Evolutionary conservation across 805 yeast species (phyloP), one percentile per base, ranked within the genome.

Genomic region (Ogataea wickerhamii): DNA sequence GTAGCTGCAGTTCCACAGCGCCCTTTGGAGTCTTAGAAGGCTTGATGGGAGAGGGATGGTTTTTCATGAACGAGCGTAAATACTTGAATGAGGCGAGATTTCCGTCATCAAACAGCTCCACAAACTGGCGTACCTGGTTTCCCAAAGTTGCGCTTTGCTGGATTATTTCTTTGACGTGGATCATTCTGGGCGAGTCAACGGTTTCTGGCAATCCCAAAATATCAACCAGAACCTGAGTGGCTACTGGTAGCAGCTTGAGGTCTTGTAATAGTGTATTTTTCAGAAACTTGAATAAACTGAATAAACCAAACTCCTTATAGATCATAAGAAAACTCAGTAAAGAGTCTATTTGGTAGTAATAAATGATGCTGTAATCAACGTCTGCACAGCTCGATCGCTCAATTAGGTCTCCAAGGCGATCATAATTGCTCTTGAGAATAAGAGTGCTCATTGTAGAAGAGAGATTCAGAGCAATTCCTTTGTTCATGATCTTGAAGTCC

Each of bases 221-320:
- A 20, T 49, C 48, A 0, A 58, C 42, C 12, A 61, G 32, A 2
- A 57, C 30, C 17, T 37, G 34, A 4, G 64, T 38, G 6, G 56
- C 47, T 18, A 52, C 41, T 3, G 48, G 43, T n/a, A 55, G 45
- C 28, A 73, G 34, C 3, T 44, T 45, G 32, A 70, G 38, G 42
- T 67, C 69, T 13, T 51, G 55, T 7, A 50, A 36, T 19, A 72
- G 62, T 7, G 63, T 40, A 13, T 51, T 49, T 11, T 51, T 48
- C 8, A 61, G 42, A 32, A 64, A 64, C 40, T 64, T 65, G 32
- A 73, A 48, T n/a, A 73, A 41, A 38, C 65, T 63, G 36, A 61
- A 65, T 6, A 70, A 39, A 0, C 73, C 73, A 45, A 65, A 63
- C 29, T 67, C 63, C 32, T 52, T 51, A 39, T 58, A 59, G 13